phyloP scores from a whole-genome alignment of 768 basidiomycete genomes.

The Lactarius vividus region DNA sequence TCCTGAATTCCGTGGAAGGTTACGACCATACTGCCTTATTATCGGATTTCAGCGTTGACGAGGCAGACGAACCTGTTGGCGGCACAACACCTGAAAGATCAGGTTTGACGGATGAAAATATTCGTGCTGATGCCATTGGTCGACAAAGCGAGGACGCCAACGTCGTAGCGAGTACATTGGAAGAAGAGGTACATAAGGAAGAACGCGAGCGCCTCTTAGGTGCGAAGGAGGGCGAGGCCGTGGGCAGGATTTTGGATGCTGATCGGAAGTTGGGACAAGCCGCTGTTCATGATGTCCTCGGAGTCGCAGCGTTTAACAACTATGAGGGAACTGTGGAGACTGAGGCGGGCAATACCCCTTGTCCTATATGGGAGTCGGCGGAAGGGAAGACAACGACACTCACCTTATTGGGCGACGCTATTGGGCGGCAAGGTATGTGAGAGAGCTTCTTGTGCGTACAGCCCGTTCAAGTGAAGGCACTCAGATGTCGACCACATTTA shows the following conservation, averaged over 20 bases:
- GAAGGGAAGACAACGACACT: conserved; percentile 10
- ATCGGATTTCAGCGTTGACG: conserved; percentile 19
- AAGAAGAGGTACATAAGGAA: conserved; percentile 27
- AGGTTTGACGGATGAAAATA: conserved; percentile 19
- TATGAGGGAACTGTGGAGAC: conserved; percentile 1
- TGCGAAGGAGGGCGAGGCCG: conserved; percentile 33
- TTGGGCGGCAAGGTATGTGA: conserved; percentile 2
- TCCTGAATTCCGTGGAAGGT: conserved; percentile 22
- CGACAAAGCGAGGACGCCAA: conserved; percentile 12
- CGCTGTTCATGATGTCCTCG: neutral
- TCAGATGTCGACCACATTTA: conserved; percentile 43
- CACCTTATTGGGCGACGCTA: conserved; percentile 17
- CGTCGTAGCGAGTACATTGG: conserved; percentile 16
- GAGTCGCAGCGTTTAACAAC: conserved; percentile 6
- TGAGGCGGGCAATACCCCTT: neutral
- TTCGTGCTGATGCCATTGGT: conserved; percentile 7
- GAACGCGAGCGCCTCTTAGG: conserved; percentile 35
- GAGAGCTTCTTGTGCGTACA: conserved; percentile 1
- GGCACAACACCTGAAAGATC: neutral
- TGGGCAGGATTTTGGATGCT: conserved; percentile 33
- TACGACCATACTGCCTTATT: conserved; percentile 17
- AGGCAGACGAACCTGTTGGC: conserved; percentile 11
- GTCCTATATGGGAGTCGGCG: neutral
- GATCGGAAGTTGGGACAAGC: conserved; percentile 26
- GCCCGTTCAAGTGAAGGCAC: neutral